A percentile compares a stretch with the other conserved stretches of the same genome.
Evolutionary conservation across 352 stramenopile species (phyloP).

Genomic region (Vaucheria bursata): DNA sequence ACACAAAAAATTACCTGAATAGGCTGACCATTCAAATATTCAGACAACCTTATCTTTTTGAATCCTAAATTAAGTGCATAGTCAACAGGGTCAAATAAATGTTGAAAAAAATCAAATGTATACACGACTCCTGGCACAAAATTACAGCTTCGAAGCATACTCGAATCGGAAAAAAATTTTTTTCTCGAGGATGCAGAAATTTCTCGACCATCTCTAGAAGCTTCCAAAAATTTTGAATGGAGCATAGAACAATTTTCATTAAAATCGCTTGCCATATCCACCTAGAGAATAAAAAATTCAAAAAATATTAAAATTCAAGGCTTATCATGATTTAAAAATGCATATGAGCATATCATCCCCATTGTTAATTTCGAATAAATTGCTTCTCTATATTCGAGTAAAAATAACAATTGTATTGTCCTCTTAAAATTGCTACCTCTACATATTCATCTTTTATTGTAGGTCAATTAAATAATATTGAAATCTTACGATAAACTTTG

Average conservation of each 20-base stretch:
- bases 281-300: no score
- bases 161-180: neutral
- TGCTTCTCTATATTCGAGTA: no score
- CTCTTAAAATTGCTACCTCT: no score
- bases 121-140: slow-evolving; percentile 24
- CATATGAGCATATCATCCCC: no score
- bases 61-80: slow-evolving; percentile 29
- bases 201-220: neutral
- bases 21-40: slow-evolving; percentile 39
- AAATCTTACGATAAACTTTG: no score
- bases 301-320: no score
- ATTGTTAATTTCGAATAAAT: no score
- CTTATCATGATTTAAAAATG: no score
- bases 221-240: neutral
- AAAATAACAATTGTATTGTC: no score
- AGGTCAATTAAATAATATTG: no score
- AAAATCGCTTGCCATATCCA: neutral
- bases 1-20: slow-evolving; percentile 18
- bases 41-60: slow-evolving; percentile 22
- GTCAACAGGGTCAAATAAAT: slow-evolving; percentile 35
- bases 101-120: slow-evolving; percentile 46
- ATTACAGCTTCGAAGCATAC: neutral
- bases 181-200: neutral
- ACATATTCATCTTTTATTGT: no score
- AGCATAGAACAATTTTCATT: neutral